phyloP scores from a whole-genome alignment of 73 alveolate species.

The Paramecium pentaurelia region DNA sequence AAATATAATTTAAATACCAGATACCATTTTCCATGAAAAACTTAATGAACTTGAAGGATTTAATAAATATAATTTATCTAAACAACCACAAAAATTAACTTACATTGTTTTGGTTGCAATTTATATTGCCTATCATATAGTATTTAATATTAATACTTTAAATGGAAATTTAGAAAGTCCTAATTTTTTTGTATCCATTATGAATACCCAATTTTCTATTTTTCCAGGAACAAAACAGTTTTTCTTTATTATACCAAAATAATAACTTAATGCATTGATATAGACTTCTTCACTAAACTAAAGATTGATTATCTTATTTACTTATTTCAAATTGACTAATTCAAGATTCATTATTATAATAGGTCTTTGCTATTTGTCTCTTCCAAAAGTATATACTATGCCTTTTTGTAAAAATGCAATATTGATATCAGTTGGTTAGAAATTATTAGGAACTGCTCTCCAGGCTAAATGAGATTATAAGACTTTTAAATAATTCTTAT shows the following conservation, averaged over 20 bases:
- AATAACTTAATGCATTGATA: conserved; percentile 50
- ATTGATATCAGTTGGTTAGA: conserved; percentile 41
- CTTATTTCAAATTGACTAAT: conserved; percentile 51
- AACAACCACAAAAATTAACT: conserved; percentile 61
- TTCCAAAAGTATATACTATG: conserved; percentile 51
- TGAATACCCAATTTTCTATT: conserved; percentile 61
- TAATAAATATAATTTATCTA: conserved; percentile 49
- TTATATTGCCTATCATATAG: conserved; percentile 31
- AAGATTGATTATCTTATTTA: neutral
- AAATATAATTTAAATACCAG: neutral
- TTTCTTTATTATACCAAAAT: conserved; percentile 25
- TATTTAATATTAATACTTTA: neutral
- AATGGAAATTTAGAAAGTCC: conserved; percentile 55
- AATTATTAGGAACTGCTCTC: conserved; percentile 36
- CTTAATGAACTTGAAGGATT: conserved; percentile 57
- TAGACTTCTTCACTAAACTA: conserved; percentile 30
- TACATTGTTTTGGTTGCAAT: conserved; percentile 41
- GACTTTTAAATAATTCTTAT: conserved; percentile 14
- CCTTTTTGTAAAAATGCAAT: conserved; percentile 51
- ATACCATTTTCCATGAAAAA: conserved; percentile 59
- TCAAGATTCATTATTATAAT: conserved; percentile 43
- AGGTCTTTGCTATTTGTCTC: conserved; percentile 58
- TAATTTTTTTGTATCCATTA: conserved; percentile 54
- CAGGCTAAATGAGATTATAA: neutral
- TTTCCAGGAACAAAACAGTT: conserved; percentile 52